These are phyloP conservation scores for Plasmodium billcollinsi DNA, from an alignment of 169 alveolate genomes.

Conservation along the genomic window DNA sequence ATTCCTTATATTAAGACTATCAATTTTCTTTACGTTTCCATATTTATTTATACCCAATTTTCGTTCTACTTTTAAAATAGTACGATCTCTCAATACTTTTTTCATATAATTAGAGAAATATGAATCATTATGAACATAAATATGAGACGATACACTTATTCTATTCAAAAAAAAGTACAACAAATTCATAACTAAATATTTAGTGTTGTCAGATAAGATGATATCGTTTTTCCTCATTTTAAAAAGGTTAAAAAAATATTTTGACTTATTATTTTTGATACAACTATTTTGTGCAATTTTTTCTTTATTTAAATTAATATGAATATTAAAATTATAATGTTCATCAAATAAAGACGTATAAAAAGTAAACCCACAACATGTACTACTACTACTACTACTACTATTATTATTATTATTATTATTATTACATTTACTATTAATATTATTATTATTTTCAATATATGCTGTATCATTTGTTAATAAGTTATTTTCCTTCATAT, in stretches of 20 bases:
- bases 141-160: constrained; percentile 15
- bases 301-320: constrained; percentile 48
- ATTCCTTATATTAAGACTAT: not conserved
- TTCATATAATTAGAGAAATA: constrained; percentile 35
- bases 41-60: not conserved
- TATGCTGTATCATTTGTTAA: constrained; percentile 28
- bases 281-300: not conserved
- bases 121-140: constrained; percentile 56
- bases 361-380: not conserved
- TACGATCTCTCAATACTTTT: constrained; percentile 22
- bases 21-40: not conserved
- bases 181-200: constrained; percentile 47
- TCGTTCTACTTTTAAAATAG: not conserved
- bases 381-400: not conserved
- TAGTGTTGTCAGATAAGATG: constrained; percentile 47
- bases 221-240: constrained; percentile 26
- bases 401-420: not conserved
- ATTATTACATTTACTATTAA: too few species aligned
- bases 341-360: constrained; percentile 57
- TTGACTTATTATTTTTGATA: constrained; percentile 16
- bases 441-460: constrained; percentile 4
- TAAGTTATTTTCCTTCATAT: constrained; percentile 35
- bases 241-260: constrained; percentile 58
- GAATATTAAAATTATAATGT: constrained; percentile 10
- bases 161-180: constrained; percentile 40